Evolutionary conservation across 2,329 filamentous ascomycete species (phyloP).

Genomic region (Nigrospora oryzae): DNA sequence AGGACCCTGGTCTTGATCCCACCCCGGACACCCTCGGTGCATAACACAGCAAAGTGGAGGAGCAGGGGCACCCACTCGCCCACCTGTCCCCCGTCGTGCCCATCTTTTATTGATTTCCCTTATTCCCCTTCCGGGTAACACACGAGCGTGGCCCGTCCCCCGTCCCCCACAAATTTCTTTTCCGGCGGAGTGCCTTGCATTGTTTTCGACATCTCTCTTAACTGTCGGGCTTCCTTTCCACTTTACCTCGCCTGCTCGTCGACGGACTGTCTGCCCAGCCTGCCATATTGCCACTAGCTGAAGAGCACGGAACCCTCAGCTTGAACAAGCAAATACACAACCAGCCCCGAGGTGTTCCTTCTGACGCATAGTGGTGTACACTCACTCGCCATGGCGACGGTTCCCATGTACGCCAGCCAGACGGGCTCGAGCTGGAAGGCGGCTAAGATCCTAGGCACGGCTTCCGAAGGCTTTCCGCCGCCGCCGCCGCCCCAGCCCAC

Average conservation of each 20-base stretch:
- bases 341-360: too few species aligned
- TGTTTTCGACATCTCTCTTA: slow-evolving; percentile 1
- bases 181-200: slow-evolving; percentile 11
- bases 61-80: slow-evolving; percentile 14
- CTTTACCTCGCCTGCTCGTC: too few species aligned
- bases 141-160: slow-evolving; percentile 11
- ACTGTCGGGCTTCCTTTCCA: too few species aligned
- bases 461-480: slow-evolving; percentile 7
- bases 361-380: not conserved
- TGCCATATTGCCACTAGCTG: too few species aligned
- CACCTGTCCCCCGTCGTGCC: slow-evolving; percentile 18
- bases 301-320: too few species aligned
- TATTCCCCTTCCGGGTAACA: slow-evolving; percentile 14
- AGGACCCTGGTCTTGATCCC: slow-evolving; percentile 6
- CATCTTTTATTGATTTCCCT: slow-evolving; percentile 14
- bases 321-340: not conserved
- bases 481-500: slow-evolving; percentile 4
- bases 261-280: too few species aligned
- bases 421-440: slow-evolving; percentile 13
- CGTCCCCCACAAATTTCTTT: slow-evolving; percentile 14
- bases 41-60: slow-evolving; percentile 19
- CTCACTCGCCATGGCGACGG: slow-evolving; percentile 9
- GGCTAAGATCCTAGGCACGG: slow-evolving; percentile 8
- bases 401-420: slow-evolving; percentile 11
- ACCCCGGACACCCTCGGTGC: slow-evolving; percentile 13